These are phyloP conservation scores for Candolleomyces aberdarensis DNA, from an alignment of 768 basidiomycete species.

Conservation along the genomic window DNA sequence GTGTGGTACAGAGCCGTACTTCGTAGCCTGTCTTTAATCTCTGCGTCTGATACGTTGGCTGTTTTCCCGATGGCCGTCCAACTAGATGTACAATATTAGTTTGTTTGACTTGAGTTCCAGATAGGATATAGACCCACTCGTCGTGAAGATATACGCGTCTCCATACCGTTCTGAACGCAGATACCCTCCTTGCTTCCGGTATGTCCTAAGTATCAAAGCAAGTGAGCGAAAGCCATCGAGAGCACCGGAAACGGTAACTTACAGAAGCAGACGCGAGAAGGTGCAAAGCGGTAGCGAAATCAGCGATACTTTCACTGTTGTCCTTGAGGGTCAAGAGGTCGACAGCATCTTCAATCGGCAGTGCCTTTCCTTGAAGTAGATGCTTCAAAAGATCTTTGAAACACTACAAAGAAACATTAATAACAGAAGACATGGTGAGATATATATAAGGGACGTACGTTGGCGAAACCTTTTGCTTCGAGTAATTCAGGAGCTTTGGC, in stretches of 20 bases:
- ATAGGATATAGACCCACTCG: slow-evolving; percentile 53
- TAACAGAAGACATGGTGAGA: background rate
- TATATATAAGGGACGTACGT: slow-evolving; percentile 28
- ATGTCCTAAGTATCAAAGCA: slow-evolving; percentile 45
- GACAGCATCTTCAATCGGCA: slow-evolving; percentile 76
- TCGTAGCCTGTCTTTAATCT: slow-evolving; percentile 68
- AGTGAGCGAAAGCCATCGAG: background rate
- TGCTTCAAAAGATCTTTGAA: slow-evolving; percentile 68
- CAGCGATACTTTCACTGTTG: slow-evolving; percentile 54
- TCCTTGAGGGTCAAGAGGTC: slow-evolving; percentile 88
- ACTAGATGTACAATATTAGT: slow-evolving; percentile 34
- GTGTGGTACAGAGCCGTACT: slow-evolving; percentile 74
- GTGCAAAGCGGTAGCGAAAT: slow-evolving; percentile 68
- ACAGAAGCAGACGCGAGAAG: slow-evolving; percentile 59
- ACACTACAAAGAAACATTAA: slow-evolving; percentile 36
- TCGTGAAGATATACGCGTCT: slow-evolving; percentile 85
- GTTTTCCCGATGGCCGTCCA: slow-evolving; percentile 80
- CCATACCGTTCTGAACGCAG: slow-evolving; percentile 80
- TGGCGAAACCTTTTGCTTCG: slow-evolving; percentile 49
- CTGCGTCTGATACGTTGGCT: slow-evolving; percentile 69
- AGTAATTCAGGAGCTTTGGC: slow-evolving; percentile 46
- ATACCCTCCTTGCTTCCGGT: slow-evolving; percentile 64
- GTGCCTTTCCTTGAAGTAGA: slow-evolving; percentile 69
- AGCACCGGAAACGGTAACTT: too few species aligned
- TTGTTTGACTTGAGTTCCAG: background rate